phyloP scores from a whole-genome alignment of 768 basidiomycete species.

The Boletus vinaceobasis region DNA sequence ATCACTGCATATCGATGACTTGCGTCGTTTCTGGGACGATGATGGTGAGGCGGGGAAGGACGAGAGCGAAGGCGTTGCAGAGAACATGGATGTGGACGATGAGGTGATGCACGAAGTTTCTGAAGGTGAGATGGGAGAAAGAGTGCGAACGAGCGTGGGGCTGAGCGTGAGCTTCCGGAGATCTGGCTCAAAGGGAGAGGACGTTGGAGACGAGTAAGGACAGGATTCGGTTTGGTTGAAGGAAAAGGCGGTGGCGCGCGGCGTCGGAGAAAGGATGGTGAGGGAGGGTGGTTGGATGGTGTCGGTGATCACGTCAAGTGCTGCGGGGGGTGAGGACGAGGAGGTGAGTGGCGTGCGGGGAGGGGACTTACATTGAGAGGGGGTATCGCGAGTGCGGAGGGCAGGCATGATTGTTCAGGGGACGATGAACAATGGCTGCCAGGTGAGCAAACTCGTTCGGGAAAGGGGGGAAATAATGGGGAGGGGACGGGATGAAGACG shows the following conservation, averaged over 20 bases:
- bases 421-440: conserved; percentile 33
- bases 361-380: conserved; percentile 42
- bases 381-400: conserved; percentile 74
- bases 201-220: conserved; percentile 64
- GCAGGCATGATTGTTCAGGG: conserved; percentile 65
- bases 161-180: conserved; percentile 44
- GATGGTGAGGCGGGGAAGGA: conserved; percentile 33
- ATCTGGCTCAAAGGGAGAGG: conserved; percentile 73
- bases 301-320: conserved; percentile 76
- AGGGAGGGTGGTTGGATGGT: conserved; percentile 51
- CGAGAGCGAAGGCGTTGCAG: conserved; percentile 36
- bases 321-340: conserved; percentile 34
- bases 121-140: conserved; percentile 39
- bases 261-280: conserved; percentile 59
- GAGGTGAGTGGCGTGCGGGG: not conserved
- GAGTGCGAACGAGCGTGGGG: conserved; percentile 43
- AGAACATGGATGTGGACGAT: conserved; percentile 41
- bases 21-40: conserved; percentile 49
- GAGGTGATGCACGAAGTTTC: conserved; percentile 27
- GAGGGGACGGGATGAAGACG: conserved; percentile 17
- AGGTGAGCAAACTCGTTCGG: conserved; percentile 35
- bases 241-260: conserved; percentile 49
- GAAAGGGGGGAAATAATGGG: conserved; percentile 31
- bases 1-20: conserved; percentile 44
- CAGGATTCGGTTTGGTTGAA: conserved; percentile 40